These are phyloP conservation scores for Helianthus tuberosus DNA, from an alignment of 129 eudicot genomes.

Conservation along the genomic window DNA sequence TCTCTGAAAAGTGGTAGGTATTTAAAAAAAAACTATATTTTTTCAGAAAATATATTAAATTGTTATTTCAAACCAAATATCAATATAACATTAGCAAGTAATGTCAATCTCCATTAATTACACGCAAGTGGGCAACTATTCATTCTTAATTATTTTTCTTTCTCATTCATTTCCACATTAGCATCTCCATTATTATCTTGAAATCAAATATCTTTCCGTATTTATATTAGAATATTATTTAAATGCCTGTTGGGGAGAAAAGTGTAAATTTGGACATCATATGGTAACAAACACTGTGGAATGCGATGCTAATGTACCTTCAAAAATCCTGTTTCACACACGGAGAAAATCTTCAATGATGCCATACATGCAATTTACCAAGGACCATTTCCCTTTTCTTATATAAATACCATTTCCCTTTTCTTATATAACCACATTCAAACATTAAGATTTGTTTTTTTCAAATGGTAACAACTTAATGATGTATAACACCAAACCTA, in stretches of 20 bases:
- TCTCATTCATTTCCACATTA: neutral
- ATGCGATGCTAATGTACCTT: slow-evolving; percentile 37
- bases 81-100: slow-evolving; percentile 5
- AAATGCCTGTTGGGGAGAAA: slow-evolving; percentile 20
- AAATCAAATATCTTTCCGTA: neutral
- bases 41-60: neutral
- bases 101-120: neutral
- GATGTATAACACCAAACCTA: too few species aligned
- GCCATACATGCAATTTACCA: slow-evolving; percentile 42
- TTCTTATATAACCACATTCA: neutral
- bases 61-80: slow-evolving; percentile 5
- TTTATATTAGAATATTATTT: neutral
- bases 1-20: too few species aligned
- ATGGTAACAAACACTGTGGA: slow-evolving; percentile 39
- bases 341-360: slow-evolving; percentile 48
- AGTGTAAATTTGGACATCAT: slow-evolving; percentile 24
- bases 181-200: neutral
- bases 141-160: neutral
- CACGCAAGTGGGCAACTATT: slow-evolving; percentile 34
- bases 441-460: too few species aligned
- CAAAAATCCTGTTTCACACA: slow-evolving; percentile 35
- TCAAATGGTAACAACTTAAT: too few species aligned
- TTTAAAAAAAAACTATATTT: too few species aligned
- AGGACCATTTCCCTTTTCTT: slow-evolving; percentile 33
- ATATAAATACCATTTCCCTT: slow-evolving; percentile 20